Conservation (phyloP, 2,329 filamentous ascomycete genomes). For the Achaetomium macrosporum region DNA sequence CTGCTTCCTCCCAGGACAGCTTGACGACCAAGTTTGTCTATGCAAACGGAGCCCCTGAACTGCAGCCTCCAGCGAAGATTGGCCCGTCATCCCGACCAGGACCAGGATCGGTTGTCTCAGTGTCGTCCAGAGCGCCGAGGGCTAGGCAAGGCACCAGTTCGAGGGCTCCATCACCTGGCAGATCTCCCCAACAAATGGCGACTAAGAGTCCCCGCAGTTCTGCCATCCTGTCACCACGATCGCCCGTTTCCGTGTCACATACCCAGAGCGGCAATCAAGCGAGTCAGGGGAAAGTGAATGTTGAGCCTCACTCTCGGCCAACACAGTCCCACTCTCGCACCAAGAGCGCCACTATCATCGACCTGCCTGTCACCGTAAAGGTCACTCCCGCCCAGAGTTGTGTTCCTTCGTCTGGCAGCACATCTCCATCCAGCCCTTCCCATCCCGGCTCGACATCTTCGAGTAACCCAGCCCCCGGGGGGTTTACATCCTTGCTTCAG, state of each 20-base stretch:
- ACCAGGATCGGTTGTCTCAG: slow-evolving; percentile 43
- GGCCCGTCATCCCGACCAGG: slow-evolving; percentile 32
- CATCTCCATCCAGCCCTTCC: slow-evolving; percentile 34
- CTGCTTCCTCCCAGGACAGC: slow-evolving; percentile 24
- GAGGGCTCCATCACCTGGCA: slow-evolving; percentile 49
- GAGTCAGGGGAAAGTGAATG: slow-evolving; percentile 39
- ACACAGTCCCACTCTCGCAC: slow-evolving; percentile 33
- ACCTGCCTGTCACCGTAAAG: slow-evolving; percentile 34
- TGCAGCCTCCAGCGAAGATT: slow-evolving; percentile 33
- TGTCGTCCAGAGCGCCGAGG: slow-evolving; percentile 37
- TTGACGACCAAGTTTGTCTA: slow-evolving; percentile 66
- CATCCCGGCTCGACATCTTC: slow-evolving; percentile 32
- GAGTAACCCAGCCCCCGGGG: slow-evolving; percentile 18
- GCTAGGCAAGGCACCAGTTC: slow-evolving; percentile 37
- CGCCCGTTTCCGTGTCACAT: slow-evolving; percentile 19
- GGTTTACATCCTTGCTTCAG: slow-evolving; percentile 52
- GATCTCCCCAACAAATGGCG: slow-evolving; percentile 28
- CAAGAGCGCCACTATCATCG: slow-evolving; percentile 31
- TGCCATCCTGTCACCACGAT: slow-evolving; percentile 14
- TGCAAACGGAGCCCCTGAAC: slow-evolving; percentile 58
- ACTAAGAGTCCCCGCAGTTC: slow-evolving; percentile 10
- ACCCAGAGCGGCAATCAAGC: slow-evolving; percentile 22
- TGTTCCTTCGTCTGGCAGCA: slow-evolving; percentile 31
- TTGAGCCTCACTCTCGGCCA: slow-evolving; percentile 31
- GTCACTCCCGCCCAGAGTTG: slow-evolving; percentile 31